Conservation (phyloP, 805 yeast species). For the Saccharomycopsis fibuligera region DNA sequence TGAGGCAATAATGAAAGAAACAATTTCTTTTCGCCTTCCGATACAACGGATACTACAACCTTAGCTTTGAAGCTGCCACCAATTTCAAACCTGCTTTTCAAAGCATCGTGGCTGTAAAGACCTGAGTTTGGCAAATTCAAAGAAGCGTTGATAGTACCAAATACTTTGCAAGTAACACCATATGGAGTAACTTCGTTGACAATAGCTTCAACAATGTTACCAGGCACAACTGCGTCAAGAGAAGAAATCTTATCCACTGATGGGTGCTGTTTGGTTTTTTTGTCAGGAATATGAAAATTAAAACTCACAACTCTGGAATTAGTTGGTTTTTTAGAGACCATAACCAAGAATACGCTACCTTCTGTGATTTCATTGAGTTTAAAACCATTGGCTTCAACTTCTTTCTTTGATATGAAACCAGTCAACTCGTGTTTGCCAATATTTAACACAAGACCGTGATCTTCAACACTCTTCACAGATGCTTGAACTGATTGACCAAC, state of each 20-base stretch:
- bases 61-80: slow-evolving; percentile 69
- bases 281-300: slow-evolving; percentile 36
- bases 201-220: slow-evolving; percentile 69
- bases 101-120: slow-evolving; percentile 35
- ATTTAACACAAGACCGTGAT: slow-evolving; percentile 80
- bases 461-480: slow-evolving; percentile 75
- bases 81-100: slow-evolving; percentile 57
- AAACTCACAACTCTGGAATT: slow-evolving; percentile 37
- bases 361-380: slow-evolving; percentile 33
- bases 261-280: slow-evolving; percentile 35
- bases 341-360: slow-evolving; percentile 68
- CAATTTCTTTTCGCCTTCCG: slow-evolving; percentile 47
- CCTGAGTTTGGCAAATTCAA: slow-evolving; percentile 62
- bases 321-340: slow-evolving; percentile 41
- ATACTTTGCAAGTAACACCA: slow-evolving; percentile 69
- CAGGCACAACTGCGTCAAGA: slow-evolving; percentile 79
- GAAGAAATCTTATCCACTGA: slow-evolving; percentile 55
- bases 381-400: slow-evolving; percentile 37
- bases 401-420: slow-evolving; percentile 76
- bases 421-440: slow-evolving; percentile 52
- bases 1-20: slow-evolving; percentile 60
- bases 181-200: slow-evolving; percentile 49
- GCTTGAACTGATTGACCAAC: slow-evolving; percentile 67
- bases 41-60: slow-evolving; percentile 53
- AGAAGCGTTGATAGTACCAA: slow-evolving; percentile 70